These are phyloP conservation scores for Inga oerstediana DNA, from an alignment of 306 rosid species.

Conservation along the genomic window DNA sequence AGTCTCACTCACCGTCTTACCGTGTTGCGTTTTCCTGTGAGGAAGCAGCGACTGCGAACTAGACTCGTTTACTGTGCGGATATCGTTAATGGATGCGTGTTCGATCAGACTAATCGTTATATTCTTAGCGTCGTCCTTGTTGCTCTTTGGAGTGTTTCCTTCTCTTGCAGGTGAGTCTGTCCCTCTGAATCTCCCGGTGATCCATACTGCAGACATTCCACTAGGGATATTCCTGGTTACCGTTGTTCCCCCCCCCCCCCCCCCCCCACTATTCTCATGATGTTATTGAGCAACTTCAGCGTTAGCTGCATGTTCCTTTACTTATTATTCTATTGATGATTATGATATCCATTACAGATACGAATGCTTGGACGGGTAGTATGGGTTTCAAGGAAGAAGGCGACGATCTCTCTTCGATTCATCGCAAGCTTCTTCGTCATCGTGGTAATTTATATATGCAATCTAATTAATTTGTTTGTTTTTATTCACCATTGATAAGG, in stretches of 20 bases:
- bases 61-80: not conserved
- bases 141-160: conserved; percentile 26
- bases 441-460: conserved; percentile 30
- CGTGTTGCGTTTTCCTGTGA: conserved; percentile 6
- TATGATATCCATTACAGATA: conserved; percentile 29
- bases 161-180: conserved; percentile 31
- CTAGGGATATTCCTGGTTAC: not conserved
- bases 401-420: conserved; percentile 17
- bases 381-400: conserved; percentile 13
- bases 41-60: not conserved
- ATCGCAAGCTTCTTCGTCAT: conserved; percentile 59
- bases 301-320: not conserved
- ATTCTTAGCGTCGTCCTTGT: conserved; percentile 4
- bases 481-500: not conserved
- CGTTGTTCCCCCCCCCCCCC: not conserved
- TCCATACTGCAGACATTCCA: not conserved
- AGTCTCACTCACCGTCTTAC: not conserved
- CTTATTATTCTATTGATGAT: not conserved
- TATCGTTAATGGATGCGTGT: conserved; percentile 3
- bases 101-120: not conserved
- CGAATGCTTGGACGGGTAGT: not conserved
- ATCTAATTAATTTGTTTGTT: not conserved
- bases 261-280: not conserved
- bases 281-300: conserved; percentile 1
- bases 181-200: not conserved